A percentile compares a stretch with the other conserved stretches of the same genome.
Evolutionary conservation across 73 alveolate species (phyloP).

Genomic region (Uronychia binucleata): DNA sequence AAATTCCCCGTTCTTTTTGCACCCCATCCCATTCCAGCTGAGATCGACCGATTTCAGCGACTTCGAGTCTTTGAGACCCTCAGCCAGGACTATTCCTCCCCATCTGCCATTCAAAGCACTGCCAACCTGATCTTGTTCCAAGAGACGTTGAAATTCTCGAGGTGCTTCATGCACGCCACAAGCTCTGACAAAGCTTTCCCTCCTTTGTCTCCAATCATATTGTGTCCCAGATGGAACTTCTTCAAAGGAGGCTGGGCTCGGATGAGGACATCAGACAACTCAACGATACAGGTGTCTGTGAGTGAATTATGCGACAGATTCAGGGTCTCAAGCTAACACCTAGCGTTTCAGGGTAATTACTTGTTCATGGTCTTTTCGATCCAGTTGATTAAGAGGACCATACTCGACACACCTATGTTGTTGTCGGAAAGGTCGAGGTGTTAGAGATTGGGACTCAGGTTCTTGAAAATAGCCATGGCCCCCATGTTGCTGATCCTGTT

Average conservation of each 20-base stretch:
- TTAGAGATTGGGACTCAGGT: conserved; percentile 24
- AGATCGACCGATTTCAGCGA: conserved; percentile 15
- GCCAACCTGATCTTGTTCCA: conserved; percentile 78
- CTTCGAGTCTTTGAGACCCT: conserved; percentile 27
- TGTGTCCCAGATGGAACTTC: conserved; percentile 35
- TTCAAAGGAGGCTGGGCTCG: conserved; percentile 41
- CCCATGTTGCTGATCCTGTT: conserved; percentile 48
- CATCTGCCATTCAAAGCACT: too few species aligned
- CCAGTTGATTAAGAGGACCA: conserved; percentile 21
- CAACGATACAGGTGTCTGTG: conserved; percentile 22
- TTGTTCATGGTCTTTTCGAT: conserved; percentile 21
- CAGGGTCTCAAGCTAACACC: conserved; percentile 27
- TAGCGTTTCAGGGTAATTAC: not conserved
- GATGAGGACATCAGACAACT: conserved; percentile 25
- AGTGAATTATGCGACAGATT: conserved; percentile 32
- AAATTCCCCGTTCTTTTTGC: conserved; percentile 35
- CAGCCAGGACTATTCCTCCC: conserved; percentile 44
- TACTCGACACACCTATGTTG: conserved; percentile 40
- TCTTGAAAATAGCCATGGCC: conserved; percentile 39
- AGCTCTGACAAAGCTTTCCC: conserved; percentile 44
- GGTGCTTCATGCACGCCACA: not conserved
- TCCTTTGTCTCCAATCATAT: conserved; percentile 35
- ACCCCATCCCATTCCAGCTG: conserved; percentile 19
- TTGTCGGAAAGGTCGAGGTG: conserved; percentile 39
- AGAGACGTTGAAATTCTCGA: conserved; percentile 20